phyloP scores from a whole-genome alignment of 441 rosid genomes.

The Gossypium davidsonii region DNA sequence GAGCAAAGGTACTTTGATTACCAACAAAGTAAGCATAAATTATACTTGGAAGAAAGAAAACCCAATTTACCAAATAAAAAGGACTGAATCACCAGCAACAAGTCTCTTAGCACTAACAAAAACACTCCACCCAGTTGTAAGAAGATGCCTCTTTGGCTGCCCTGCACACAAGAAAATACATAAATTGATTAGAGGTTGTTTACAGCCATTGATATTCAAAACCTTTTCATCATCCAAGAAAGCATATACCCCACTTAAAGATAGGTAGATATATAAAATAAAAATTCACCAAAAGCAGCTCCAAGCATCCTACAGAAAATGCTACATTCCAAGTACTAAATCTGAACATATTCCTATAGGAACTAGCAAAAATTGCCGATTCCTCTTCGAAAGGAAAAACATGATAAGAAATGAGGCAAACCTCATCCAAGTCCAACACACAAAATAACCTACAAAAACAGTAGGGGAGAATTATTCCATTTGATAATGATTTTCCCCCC shows the following conservation, averaged over 20 bases:
- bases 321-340: not conserved
- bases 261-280: not conserved
- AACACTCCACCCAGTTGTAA: slow-evolving; percentile 92
- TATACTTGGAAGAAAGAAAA: slow-evolving; percentile 8
- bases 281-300: not conserved
- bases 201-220: not conserved
- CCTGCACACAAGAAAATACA: slow-evolving; percentile 38
- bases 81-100: slow-evolving; percentile 87
- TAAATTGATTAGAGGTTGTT: not conserved
- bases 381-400: not conserved
- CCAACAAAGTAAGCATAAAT: not conserved
- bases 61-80: slow-evolving; percentile 66
- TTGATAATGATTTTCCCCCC: not conserved
- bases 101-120: slow-evolving; percentile 90
- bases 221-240: not conserved
- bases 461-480: not conserved
- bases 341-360: not conserved
- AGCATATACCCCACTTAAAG: not conserved
- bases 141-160: slow-evolving; percentile 97
- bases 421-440: not conserved
- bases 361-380: not conserved
- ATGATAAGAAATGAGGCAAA: not conserved
- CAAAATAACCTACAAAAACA: not conserved
- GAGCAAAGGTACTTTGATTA: not conserved
- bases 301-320: not conserved